Percentiles rank a stretch among this genome's conserved stretches.
Evolutionary conservation across 768 basidiomycete genomes (phyloP).

Genomic region (Trametes cubensis): DNA sequence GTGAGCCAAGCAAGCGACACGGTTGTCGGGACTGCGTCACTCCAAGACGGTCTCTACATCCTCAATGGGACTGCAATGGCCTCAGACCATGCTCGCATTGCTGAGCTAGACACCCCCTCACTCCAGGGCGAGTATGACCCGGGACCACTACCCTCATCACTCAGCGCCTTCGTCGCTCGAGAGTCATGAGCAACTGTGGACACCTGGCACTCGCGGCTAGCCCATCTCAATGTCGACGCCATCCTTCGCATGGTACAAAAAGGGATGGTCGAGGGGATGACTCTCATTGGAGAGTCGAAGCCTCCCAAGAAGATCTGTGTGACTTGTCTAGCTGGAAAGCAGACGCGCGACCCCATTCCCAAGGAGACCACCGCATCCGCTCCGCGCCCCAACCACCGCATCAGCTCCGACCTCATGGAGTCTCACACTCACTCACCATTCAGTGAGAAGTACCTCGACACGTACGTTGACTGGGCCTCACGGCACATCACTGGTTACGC

Average conservation of each 20-base stretch:
- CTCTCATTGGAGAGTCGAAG: background rate
- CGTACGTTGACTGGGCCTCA: background rate
- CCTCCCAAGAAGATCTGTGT: constrained; percentile 10
- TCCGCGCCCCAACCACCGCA: background rate
- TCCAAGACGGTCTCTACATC: constrained; percentile 20
- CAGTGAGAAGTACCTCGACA: constrained; percentile 4
- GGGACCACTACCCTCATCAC: no score
- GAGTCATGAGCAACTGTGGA: constrained; percentile 12
- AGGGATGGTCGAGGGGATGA: constrained; percentile 27
- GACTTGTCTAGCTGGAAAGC: constrained; percentile 32
- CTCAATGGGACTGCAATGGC: background rate
- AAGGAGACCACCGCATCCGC: constrained; percentile 13
- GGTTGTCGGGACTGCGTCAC: constrained; percentile 1
- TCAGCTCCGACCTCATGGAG: constrained; percentile 11
- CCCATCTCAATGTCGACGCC: constrained; percentile 17
- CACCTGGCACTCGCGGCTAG: constrained; percentile 27
- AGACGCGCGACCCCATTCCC: constrained; percentile 20
- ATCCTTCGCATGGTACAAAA: constrained; percentile 21
- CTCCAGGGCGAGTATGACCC: background rate
- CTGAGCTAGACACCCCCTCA: background rate
- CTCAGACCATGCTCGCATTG: constrained; percentile 2
- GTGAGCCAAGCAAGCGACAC: background rate
- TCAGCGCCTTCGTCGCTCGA: constrained; percentile 3
- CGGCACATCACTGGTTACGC: constrained; percentile 1
- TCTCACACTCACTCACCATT: background rate